Evolutionary conservation across 106 monocot genomes (phyloP).

Genomic region (Triglochin maritima): DNA sequence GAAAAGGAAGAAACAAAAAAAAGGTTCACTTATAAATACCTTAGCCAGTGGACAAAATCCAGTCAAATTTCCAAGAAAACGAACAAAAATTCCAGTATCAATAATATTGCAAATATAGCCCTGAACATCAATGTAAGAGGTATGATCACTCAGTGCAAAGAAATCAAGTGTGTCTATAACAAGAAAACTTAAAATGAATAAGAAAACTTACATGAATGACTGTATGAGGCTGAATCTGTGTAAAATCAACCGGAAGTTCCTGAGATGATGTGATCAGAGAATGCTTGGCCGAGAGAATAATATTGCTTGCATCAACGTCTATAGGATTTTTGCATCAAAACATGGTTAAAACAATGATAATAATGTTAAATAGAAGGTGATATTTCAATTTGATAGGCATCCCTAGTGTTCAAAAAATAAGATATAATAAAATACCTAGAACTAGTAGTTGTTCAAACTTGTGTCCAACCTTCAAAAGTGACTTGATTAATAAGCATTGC

Average conservation of each 20-base stretch:
- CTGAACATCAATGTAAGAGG: constrained; percentile 17
- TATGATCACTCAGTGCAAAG: not conserved
- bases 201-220: constrained; percentile 47
- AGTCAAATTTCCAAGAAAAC: constrained; percentile 86
- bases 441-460: constrained; percentile 82
- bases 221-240: constrained; percentile 35
- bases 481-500: constrained; percentile 50
- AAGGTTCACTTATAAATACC: constrained; percentile 21
- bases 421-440: constrained; percentile 39
- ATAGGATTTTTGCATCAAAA: constrained; percentile 1
- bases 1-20: not conserved
- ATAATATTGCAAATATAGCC: constrained; percentile 93
- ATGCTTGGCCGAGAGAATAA: constrained; percentile 85
- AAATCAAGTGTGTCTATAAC: not conserved
- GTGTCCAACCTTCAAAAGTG: constrained; percentile 67
- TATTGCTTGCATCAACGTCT: constrained; percentile 60
- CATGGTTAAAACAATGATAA: not conserved
- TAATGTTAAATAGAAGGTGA: not conserved
- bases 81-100: constrained; percentile 82
- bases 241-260: constrained; percentile 54
- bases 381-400: not conserved
- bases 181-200: not conserved
- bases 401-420: constrained; percentile 1
- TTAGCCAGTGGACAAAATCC: constrained; percentile 71
- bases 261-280: constrained; percentile 49